Conservation (phyloP, 163 green algal species). For the Chlamydomonas reinhardtii region DNA sequence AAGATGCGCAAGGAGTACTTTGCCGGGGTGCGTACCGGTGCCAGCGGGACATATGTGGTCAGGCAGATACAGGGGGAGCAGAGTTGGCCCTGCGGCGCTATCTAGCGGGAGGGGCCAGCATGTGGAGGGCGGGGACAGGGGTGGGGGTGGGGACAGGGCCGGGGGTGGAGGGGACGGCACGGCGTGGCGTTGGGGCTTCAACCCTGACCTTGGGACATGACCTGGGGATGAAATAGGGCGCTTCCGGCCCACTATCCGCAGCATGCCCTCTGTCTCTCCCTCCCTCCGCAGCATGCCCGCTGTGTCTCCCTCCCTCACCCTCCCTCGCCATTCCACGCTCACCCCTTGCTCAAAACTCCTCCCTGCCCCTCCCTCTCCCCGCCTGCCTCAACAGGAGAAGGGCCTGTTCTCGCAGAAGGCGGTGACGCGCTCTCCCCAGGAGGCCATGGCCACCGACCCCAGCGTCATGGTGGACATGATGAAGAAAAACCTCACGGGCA, state of each 20-base stretch:
- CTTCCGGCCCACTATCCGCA: no score
- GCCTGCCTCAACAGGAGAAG: slow-evolving; percentile 61
- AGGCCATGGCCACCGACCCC: slow-evolving; percentile 78
- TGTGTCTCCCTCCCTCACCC: no score
- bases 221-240: no score
- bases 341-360: not conserved
- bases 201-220: no score
- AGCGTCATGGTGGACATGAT: slow-evolving; percentile 96
- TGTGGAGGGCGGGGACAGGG: no score
- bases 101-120: no score
- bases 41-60: not conserved
- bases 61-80: no score
- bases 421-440: slow-evolving; percentile 72
- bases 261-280: not conserved
- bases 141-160: no score
- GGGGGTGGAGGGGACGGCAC: no score
- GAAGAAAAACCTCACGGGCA: slow-evolving; percentile 96
- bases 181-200: no score
- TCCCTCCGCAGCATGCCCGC: no score
- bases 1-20: slow-evolving; percentile 83
- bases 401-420: slow-evolving; percentile 86
- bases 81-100: no score
- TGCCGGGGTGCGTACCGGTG: slow-evolving; percentile 22
- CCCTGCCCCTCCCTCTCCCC: not conserved
- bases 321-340: not conserved